Base-by-base conservation (phyloP, 1,284 basidiomycete species). In the Ceratobasidium sp. region DNA sequence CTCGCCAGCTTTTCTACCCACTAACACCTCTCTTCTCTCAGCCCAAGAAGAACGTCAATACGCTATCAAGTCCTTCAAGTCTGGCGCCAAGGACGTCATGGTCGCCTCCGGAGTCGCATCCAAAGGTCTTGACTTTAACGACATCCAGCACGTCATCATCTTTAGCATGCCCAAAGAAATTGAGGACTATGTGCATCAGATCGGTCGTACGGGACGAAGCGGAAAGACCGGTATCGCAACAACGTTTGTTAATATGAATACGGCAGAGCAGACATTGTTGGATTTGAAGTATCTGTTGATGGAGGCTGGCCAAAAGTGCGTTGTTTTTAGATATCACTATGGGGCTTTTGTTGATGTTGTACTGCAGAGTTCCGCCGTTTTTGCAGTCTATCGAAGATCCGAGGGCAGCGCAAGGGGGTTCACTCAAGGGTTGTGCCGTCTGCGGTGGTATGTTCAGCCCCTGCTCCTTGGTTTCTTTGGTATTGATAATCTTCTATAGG, bases 161-260 rank as follows among this genome's bases (percentile, higher is more conserved):
- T 99, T 96, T 82, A 91, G 94, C 16, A 99, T 99, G 98, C 98
- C 98, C 0, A 98, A 98, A 81, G 98, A 99, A 83, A 98, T 99
- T 73, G 98, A 98, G 83, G 95, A 97, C 80, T 96, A 96, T 78
- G 95, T 98, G 38, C 98, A 99, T 84, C 96, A 98, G 82, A 98
- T 99, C 77, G 98, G 98, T 28, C 92, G 98, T 77, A 99, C 98
- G 1, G 98, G 98, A 70, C 91, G 98, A 76, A 95, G 93, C 75
- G 98, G 98, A 28, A 98, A 98, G 81, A 99, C 97, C 0, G 98
- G 98, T 75, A 96, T 98, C 70, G 98, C 98, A n/a, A 99, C 98
- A 26, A 98, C 98, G n/a, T 99, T 99, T 81, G 95, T 99, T 73
- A 99, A 99, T 80, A 96, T 96, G 91, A 94, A 94, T 79, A 98